Percentiles rank a stretch among this genome's conserved stretches.
Evolutionary conservation across 2,329 filamentous ascomycete species (phyloP).

Genomic region (Cladophialophora chaetospira): DNA sequence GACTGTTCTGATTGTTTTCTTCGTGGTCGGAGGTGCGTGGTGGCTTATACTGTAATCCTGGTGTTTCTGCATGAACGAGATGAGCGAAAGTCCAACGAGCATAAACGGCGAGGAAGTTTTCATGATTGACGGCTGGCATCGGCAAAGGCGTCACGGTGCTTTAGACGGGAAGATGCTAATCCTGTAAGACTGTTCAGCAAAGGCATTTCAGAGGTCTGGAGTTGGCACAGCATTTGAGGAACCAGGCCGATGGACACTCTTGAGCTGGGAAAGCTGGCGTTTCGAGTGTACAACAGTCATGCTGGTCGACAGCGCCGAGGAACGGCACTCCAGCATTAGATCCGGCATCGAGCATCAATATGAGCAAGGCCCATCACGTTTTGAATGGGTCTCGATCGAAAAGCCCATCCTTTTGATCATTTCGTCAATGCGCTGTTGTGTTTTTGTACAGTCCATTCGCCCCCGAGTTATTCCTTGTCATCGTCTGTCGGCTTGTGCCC

Average conservation of each 20-base stretch:
- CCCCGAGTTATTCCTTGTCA: neutral
- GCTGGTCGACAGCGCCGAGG: neutral
- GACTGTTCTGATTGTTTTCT: conserved; percentile 34
- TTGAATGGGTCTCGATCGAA: neutral
- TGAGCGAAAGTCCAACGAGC: neutral
- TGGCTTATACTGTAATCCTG: conserved; percentile 30
- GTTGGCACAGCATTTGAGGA: neutral
- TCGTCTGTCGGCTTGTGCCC: conserved; percentile 35
- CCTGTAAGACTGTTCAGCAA: neutral
- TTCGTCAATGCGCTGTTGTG: neutral
- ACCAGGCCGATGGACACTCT: neutral
- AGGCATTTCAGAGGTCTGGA: neutral
- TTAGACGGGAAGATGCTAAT: neutral
- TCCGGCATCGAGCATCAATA: neutral
- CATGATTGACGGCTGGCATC: conserved; percentile 8
- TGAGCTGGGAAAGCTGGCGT: neutral
- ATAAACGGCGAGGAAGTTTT: neutral
- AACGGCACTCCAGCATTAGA: neutral
- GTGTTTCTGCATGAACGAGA: neutral
- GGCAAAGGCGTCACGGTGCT: neutral
- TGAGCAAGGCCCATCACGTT: neutral
- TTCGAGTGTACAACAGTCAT: neutral
- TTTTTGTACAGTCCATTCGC: neutral
- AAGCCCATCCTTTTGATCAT: neutral
- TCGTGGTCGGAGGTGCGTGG: conserved; percentile 32